These are phyloP conservation scores for Cystobasidium ongulense DNA, from an alignment of 768 basidiomycete genomes.

Conservation along the genomic window DNA sequence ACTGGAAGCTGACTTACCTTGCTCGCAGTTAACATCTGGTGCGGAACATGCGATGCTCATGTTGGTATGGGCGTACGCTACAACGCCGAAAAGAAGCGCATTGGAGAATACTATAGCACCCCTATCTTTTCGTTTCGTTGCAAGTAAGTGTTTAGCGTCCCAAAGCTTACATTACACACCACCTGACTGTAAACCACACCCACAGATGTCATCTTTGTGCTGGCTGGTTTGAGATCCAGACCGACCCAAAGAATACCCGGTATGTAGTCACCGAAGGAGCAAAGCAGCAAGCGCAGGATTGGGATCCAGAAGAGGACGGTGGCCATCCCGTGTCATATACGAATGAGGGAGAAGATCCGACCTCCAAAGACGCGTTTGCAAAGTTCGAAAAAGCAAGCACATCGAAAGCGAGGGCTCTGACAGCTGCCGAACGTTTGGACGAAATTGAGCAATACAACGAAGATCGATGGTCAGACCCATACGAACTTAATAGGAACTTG, in stretches of 20 bases:
- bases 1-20: background rate
- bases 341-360: slow-evolving; percentile 35
- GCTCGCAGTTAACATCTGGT: slow-evolving; percentile 55
- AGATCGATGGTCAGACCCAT: slow-evolving; percentile 76
- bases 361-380: slow-evolving; percentile 70
- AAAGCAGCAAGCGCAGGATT: slow-evolving; percentile 88
- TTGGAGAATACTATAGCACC: slow-evolving; percentile 88
- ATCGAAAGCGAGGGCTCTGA: slow-evolving; percentile 61
- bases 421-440: slow-evolving; percentile 71
- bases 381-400: slow-evolving; percentile 82
- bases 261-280: slow-evolving; percentile 90
- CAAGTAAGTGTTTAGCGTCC: slow-evolving; percentile 91
- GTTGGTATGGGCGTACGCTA: slow-evolving; percentile 99
- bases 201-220: slow-evolving; percentile 12
- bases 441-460: slow-evolving; percentile 68
- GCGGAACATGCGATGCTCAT: slow-evolving; percentile 88
- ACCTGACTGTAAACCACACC: background rate
- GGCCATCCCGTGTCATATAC: slow-evolving; percentile 80
- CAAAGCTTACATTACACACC: slow-evolving; percentile 94
- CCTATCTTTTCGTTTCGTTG: slow-evolving; percentile 92
- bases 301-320: slow-evolving; percentile 93
- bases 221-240: slow-evolving; percentile 20
- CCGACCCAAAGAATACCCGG: slow-evolving; percentile 65
- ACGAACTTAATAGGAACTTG: slow-evolving; percentile 62
- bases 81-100: slow-evolving; percentile 97